Evolutionary conservation across 257 asterid genomes (phyloP), one percentile per base, ranked within the genome.

Genomic region (Capsicum chinense): DNA sequence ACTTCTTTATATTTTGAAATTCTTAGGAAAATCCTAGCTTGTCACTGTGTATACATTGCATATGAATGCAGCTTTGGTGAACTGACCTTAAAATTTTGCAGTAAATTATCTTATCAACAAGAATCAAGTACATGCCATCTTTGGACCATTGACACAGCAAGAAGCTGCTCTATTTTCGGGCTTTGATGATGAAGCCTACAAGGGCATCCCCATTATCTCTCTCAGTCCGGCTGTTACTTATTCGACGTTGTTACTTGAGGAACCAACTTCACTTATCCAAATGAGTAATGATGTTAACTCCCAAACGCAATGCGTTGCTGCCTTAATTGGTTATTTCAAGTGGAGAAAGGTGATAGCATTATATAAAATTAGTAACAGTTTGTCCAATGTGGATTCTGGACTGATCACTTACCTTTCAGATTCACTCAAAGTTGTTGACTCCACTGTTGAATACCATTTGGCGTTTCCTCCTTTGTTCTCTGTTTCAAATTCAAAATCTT

Each of bases 261-360:
- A 71, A 1, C 81, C 85, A 59, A 39, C 87, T 10, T 66, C 83
- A 58, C 80, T 86, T 82, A 17, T 86, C 71, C 91, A 90, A 6
- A 87, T 91, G 83, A 84, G 63, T 44, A 57, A 59, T 56, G 83
- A 89, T 21, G 62, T 85, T 62, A 33, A 56, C 67, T 19, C 84
- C 84, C 92, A 86, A 85, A 89, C 66, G 69, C 89, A 82, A 52
- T 87, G 94, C 84, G 47, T 90, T 1, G 89, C 97, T 9, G 90
- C 91, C 16, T 68, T 93, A 26, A 68, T 90, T 58, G 87, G 85
- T 62, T 91, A 83, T 80, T 93, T 89, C 87, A 70, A 73, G 60
- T 93, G 95, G 97, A 81, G 86, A 80, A 90, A 89, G 67, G 88
- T 90, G 60, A 85, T 87, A 17, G 79, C 88, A 0, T 79, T 91